Base-by-base conservation (phyloP, 78 protist species). In the Dictyostelium intermedium region DNA sequence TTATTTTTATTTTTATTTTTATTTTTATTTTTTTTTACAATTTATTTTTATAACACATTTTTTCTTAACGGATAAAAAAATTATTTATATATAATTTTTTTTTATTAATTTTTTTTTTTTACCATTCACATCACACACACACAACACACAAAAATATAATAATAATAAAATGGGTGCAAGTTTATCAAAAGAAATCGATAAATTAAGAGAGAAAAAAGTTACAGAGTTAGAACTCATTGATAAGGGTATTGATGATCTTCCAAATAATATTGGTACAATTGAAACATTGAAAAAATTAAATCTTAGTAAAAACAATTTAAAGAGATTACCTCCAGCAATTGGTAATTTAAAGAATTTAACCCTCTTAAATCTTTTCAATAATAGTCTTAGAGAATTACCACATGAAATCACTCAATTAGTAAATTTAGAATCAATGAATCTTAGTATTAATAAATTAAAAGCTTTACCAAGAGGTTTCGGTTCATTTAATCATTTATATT, bases 381-480 rank as follows among this genome's bases (percentile, higher is more conserved):
- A 83, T 76, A 27, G 63, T 23, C 43, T 92, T 18, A 92, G 79
- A 41, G 96, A 92, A 11, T 72, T 92, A 47, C 96, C 96, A 30
- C 86, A 66, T 35, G 96, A 92, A 70, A 83, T 92, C 70, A 92
- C 96, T 30, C 76, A 45, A 37, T 30, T 92, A 1, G 85, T 76
- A 3, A 73, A 61, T 53, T 50, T 92, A 16, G 91, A 92, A 37
- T 47, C 91, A 79, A 37, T 92, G 34, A 92, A 92, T 76, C 82
- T 85, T 56, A 74, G 85, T 56, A 76, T 92, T 20, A 92, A 92
- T 39, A 92, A 92, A 43, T 32, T 92, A 30, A 72, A 41, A 85
- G 77, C 91, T 18, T 56, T 92, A 41, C 96, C 96, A 82, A 85
- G 96, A 73, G 96, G 96, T 35, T 92, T 92, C 56, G 96, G 96